Percentiles rank a stretch among this genome's conserved stretches.
These are phyloP conservation scores for Paxillus involutus DNA, from an alignment of 768 basidiomycete species.

Conservation along the genomic window DNA sequence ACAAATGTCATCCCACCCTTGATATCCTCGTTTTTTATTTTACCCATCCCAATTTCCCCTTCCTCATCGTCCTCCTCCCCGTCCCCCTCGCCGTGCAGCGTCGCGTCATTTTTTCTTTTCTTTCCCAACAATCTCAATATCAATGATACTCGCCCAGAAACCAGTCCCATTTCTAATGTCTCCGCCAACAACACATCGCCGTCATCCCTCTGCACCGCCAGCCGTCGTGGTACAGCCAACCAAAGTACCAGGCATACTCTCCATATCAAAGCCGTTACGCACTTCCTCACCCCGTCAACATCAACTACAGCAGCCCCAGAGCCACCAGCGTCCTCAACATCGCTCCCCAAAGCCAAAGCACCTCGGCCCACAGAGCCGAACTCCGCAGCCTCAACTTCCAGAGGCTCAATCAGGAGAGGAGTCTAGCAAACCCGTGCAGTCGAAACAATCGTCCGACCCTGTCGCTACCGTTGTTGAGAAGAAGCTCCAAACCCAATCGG, in stretches of 20 bases:
- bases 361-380: conserved; percentile 14
- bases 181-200: conserved; percentile 45
- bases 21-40: conserved; percentile 28
- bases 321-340: conserved; percentile 33
- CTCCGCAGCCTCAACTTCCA: conserved; percentile 21
- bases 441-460: conserved; percentile 28
- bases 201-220: conserved; percentile 70
- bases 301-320: conserved; percentile 36
- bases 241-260: conserved; percentile 69
- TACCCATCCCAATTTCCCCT: conserved; percentile 4
- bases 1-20: conserved; percentile 29
- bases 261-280: conserved; percentile 58
- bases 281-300: conserved; percentile 35
- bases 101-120: background rate
- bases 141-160: conserved; percentile 44
- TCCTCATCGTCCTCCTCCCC: background rate
- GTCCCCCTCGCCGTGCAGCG: conserved; percentile 12
- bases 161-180: conserved; percentile 33
- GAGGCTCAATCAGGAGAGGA: conserved; percentile 29
- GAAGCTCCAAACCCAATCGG: conserved; percentile 24
- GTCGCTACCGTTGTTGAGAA: conserved; percentile 33
- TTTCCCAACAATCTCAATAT: conserved; percentile 5
- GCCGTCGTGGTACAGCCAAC: conserved; percentile 71
- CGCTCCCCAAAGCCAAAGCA: conserved; percentile 39
- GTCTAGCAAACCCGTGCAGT: conserved; percentile 30